Evolutionary conservation across 139 green algal species (phyloP).

Genomic region (Tetratostichococcus sp.): DNA sequence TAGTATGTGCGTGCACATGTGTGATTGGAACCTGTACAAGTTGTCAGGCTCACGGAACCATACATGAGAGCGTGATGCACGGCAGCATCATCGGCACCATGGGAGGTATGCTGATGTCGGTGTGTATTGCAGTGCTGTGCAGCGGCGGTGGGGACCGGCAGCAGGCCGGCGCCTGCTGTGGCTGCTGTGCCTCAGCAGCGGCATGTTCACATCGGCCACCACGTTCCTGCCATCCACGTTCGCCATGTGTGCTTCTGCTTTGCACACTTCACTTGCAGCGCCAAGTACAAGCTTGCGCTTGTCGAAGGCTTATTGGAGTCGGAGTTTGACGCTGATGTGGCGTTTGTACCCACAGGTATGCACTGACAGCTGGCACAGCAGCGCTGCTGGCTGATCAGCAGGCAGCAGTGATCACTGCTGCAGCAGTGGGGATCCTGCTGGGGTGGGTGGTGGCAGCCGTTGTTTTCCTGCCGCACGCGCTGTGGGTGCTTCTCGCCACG

Average conservation of each 20-base stretch:
- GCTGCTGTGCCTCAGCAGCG: constrained; percentile 37
- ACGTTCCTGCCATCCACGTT: constrained; percentile 75
- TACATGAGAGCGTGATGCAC: too few relatives aligned
- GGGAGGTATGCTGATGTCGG: too few relatives aligned
- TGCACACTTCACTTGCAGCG: too few relatives aligned
- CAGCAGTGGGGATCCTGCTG: constrained; percentile 58
- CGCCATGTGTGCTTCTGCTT: constrained; percentile 53
- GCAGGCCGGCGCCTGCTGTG: constrained; percentile 35
- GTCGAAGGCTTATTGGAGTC: too few relatives aligned
- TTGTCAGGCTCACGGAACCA: too few relatives aligned
- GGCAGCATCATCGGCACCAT: too few relatives aligned
- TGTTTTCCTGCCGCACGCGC: constrained; percentile 53
- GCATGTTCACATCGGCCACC: constrained; percentile 60
- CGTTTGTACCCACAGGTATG: neutral
- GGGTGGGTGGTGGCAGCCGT: constrained; percentile 73
- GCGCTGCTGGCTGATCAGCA: constrained; percentile 33
- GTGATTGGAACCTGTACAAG: too few relatives aligned
- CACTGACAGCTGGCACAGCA: constrained; percentile 53
- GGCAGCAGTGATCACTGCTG: constrained; percentile 27
- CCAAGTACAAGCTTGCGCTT: too few relatives aligned
- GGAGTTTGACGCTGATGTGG: too few relatives aligned
- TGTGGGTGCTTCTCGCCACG: constrained; percentile 34
- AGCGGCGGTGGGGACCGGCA: constrained; percentile 1
- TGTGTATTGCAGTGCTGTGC: constrained; percentile 19
- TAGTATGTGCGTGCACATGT: too few relatives aligned